These are phyloP conservation scores for Plasmodium relictum DNA, from an alignment of 169 alveolate species.

Conservation along the genomic window DNA sequence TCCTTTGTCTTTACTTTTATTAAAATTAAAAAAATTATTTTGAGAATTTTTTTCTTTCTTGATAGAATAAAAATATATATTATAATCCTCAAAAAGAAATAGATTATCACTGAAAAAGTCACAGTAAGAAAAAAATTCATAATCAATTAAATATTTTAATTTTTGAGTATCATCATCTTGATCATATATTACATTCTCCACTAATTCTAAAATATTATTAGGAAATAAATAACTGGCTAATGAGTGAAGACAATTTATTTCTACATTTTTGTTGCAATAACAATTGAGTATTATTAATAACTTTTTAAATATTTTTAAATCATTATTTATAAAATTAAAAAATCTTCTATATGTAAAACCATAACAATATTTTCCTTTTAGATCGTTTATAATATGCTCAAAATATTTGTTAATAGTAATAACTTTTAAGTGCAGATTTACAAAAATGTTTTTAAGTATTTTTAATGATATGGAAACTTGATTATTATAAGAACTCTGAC, in stretches of 20 bases:
- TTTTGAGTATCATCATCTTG: background rate
- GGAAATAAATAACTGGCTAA: constrained; percentile 71
- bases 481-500: constrained; percentile 83
- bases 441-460: constrained; percentile 38
- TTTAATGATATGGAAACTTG: constrained; percentile 83
- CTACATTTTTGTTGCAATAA: constrained; percentile 32
- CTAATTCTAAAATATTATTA: constrained; percentile 21
- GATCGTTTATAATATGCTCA: background rate
- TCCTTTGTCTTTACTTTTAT: background rate
- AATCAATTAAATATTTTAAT: constrained; percentile 12
- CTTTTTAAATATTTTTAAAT: constrained; percentile 42
- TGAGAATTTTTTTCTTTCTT: constrained; percentile 8
- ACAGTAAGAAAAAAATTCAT: constrained; percentile 23
- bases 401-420: background rate
- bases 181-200: constrained; percentile 34
- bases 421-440: constrained; percentile 28
- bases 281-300: constrained; percentile 12
- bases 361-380: constrained; percentile 34
- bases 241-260: constrained; percentile 44
- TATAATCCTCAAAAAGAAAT: constrained; percentile 47
- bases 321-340: constrained; percentile 48
- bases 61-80: constrained; percentile 35
- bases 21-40: background rate
- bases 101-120: constrained; percentile 35
- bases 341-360: constrained; percentile 57